Conservation (phyloP, 75 land plant species). For the Cupressus sempervirens region DNA sequence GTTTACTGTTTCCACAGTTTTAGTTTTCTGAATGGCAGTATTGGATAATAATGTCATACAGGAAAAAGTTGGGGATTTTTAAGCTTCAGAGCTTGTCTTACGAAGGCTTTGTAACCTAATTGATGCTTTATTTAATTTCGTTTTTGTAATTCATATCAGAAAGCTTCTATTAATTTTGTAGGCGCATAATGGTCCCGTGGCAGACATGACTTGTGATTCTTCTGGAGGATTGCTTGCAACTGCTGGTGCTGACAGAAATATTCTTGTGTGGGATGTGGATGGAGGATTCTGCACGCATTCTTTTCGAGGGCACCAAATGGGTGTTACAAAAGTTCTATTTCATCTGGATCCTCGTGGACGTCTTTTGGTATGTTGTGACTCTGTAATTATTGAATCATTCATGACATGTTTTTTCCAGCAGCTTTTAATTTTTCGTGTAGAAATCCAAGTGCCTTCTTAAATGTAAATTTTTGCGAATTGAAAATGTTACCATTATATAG, state of each 20-base stretch:
- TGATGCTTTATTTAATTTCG: background rate
- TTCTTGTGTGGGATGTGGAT: conserved; percentile 93
- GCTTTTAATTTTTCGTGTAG: conserved; percentile 2
- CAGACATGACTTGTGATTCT: conserved; percentile 72
- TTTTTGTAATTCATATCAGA: background rate
- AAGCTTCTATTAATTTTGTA: conserved; percentile 14
- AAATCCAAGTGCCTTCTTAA: background rate
- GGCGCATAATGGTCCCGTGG: conserved; percentile 89
- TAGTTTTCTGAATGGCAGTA: background rate
- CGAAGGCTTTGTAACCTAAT: background rate
- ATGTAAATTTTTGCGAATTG: background rate
- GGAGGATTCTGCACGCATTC: conserved; percentile 90
- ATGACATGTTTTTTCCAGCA: background rate
- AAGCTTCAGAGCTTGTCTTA: background rate
- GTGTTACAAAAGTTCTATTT: conserved; percentile 69
- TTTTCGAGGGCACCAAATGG: conserved; percentile 82
- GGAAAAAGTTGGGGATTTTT: background rate
- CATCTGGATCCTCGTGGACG: conserved; percentile 60
- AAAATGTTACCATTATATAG: background rate
- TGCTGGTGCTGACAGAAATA: conserved; percentile 83
- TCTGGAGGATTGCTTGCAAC: conserved; percentile 91
- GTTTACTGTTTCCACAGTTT: background rate
- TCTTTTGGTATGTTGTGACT: conserved; percentile 50
- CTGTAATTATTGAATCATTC: background rate
- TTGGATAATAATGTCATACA: background rate